Conservation (phyloP, 208 protist genomes). For the Lotmaria passim region DNA sequence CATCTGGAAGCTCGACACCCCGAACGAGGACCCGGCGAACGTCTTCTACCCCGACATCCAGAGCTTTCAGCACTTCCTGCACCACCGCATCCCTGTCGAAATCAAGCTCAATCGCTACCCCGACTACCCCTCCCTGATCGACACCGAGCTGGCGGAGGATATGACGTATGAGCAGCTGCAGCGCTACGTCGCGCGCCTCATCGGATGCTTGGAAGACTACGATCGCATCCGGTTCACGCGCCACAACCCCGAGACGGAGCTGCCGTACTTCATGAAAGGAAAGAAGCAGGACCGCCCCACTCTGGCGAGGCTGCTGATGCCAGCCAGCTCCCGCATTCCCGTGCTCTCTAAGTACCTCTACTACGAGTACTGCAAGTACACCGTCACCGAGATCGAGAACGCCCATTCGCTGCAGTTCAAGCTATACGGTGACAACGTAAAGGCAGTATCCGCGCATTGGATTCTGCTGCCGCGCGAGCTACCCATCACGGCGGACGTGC, state of each 20-base stretch:
- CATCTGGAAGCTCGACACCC: slow-evolving; percentile 60
- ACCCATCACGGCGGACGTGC: slow-evolving; percentile 58
- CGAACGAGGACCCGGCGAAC: slow-evolving; percentile 50
- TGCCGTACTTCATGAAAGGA: slow-evolving; percentile 90
- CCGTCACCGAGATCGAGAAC: slow-evolving; percentile 81
- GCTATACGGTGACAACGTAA: slow-evolving; percentile 72
- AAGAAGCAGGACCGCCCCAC: slow-evolving; percentile 74
- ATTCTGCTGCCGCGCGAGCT: slow-evolving; percentile 75
- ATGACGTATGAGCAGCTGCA: slow-evolving; percentile 93
- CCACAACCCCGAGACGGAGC: slow-evolving; percentile 83
- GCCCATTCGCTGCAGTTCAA: slow-evolving; percentile 91
- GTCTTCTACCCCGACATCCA: slow-evolving; percentile 84
- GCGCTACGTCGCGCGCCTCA: slow-evolving; percentile 76
- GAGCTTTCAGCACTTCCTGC: slow-evolving; percentile 84
- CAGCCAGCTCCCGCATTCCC: slow-evolving; percentile 46
- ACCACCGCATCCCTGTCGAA: slow-evolving; percentile 68
- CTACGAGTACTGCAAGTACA: slow-evolving; percentile 90
- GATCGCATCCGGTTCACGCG: slow-evolving; percentile 88
- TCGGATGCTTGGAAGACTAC: slow-evolving; percentile 71
- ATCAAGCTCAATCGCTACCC: slow-evolving; percentile 76
- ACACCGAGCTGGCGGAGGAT: slow-evolving; percentile 73
- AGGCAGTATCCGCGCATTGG: slow-evolving; percentile 79
- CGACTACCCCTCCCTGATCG: slow-evolving; percentile 66
- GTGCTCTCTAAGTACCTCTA: slow-evolving; percentile 72
- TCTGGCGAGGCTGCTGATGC: slow-evolving; percentile 74